Percentiles rank a stretch among this genome's conserved stretches.
phyloP scores from a whole-genome alignment of 306 rosid genomes.

The Medicago arabica region DNA sequence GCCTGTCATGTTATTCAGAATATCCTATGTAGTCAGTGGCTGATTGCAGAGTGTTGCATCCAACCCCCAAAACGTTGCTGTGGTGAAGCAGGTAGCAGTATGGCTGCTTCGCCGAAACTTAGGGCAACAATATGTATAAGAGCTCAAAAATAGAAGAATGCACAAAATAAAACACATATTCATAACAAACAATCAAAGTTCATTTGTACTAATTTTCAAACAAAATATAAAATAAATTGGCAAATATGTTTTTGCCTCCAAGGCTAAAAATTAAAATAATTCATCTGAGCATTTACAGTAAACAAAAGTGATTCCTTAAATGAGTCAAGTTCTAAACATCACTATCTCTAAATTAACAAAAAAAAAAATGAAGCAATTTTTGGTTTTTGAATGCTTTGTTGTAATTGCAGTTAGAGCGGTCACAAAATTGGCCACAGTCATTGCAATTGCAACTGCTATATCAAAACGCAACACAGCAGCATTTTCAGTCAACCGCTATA shows the following conservation, averaged over 20 bases:
- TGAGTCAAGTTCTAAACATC: neutral
- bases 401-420: neutral
- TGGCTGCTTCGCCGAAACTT: neutral
- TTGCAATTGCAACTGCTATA: neutral
- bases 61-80: neutral
- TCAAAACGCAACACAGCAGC: neutral
- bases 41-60: neutral
- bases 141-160: neutral
- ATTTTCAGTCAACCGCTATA: neutral
- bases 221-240: neutral
- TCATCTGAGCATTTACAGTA: neutral
- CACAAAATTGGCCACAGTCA: neutral
- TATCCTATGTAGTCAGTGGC: neutral
- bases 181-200: neutral
- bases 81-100: neutral
- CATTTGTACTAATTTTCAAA: neutral
- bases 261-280: neutral
- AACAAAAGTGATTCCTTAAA: neutral
- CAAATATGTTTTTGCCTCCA: neutral
- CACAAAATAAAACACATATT: neutral
- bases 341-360: neutral
- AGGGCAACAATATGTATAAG: neutral
- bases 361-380: neutral
- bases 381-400: neutral
- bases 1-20: constrained; percentile 1